Evolutionary conservation across 2,329 filamentous ascomycete species (phyloP), one percentile per base, ranked within the genome.

Genomic region (Teratosphaeriaceae sp.): DNA sequence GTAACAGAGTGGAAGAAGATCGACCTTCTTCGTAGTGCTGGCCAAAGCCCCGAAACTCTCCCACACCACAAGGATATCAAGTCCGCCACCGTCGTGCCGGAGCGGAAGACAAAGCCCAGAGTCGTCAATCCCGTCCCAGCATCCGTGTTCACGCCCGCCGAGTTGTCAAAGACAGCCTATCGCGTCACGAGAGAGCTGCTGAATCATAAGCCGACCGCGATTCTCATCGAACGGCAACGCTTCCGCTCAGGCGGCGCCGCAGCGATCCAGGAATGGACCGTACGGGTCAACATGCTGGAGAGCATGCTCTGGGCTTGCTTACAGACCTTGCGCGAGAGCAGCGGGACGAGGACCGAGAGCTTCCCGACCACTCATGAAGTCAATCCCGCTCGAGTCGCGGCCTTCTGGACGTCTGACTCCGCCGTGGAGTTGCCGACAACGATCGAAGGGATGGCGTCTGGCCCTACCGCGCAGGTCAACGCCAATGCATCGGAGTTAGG

Each of bases 281-380:
- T 92, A 30, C 73, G 85, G 1, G 86, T 94, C 7, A 90, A 90
- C 52, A 82, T 84, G 55, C 74, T 94, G 18, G 87, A 94, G 62
- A 79, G 80, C 3, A 92, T 92, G 80, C 65, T 94, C 0, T 84
- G 88, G 69, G 82, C 83, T 7, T 73, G 80, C 11, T 62, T 90
- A 27, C 70, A 74, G 39, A 76, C 80, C 0, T 57, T 86, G 37
- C 64, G 65, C 35, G 60, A 65, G 15, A 13, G 24, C 8, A 27
- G 24, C 3, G n/a, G 3, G n/a, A 16, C 30, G 16, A 24, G 35
- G 15, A 27, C 15, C 1, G 30, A 22, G 3, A n/a, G 12, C 2
- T 59, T 59, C 30, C 57, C 60, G 7, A 52, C 56, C 1, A 67
- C 81, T 0, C 54, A 70, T 9, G 69, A 75, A 5, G 64, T 84